Percentiles rank a stretch among this genome's conserved stretches.
Conservation (phyloP, 345 rosid species). For the Ailanthus altissimus region DNA sequence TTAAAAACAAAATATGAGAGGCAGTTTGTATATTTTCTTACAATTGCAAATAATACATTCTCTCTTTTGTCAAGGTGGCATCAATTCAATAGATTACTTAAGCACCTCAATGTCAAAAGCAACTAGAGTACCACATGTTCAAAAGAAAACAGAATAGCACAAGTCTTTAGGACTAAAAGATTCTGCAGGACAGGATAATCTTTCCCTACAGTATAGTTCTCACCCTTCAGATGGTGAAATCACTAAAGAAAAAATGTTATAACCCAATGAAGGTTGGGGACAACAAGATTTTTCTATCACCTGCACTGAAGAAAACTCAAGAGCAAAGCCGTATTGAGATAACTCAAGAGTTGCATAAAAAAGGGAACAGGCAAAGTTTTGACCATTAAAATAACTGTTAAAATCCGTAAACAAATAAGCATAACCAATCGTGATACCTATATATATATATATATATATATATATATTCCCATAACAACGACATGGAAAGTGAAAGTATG, state of each 20-base stretch:
- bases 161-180: background rate
- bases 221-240: background rate
- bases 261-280: background rate
- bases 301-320: background rate
- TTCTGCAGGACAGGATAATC: background rate
- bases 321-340: conserved; percentile 1
- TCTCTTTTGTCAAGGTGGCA: background rate
- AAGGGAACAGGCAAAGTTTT: background rate
- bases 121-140: background rate
- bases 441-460: background rate
- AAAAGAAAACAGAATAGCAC: background rate
- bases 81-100: background rate
- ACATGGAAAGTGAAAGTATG: background rate
- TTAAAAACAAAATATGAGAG: too few species aligned
- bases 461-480: background rate
- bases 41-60: background rate
- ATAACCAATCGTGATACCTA: background rate
- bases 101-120: conserved; percentile 10
- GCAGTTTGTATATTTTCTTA: background rate
- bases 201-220: background rate
- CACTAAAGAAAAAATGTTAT: background rate
- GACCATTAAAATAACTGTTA: background rate
- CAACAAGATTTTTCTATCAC: background rate
- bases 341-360: background rate
- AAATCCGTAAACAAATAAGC: background rate